These are phyloP conservation scores for Vachellia pachyceras DNA, from an alignment of 306 rosid genomes.

Conservation along the genomic window DNA sequence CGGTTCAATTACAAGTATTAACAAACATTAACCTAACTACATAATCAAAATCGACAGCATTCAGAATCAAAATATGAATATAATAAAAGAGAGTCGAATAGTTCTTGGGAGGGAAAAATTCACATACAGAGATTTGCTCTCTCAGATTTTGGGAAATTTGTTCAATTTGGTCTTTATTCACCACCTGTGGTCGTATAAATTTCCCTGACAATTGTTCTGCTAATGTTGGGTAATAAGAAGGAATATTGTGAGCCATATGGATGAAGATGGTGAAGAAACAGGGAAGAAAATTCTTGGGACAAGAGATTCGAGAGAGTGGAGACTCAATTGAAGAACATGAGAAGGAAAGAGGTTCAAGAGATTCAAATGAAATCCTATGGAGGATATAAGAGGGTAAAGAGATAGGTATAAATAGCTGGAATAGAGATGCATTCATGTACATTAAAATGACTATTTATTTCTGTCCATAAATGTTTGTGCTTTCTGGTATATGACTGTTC, in stretches of 20 bases:
- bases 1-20: neutral
- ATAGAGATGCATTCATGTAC: neutral
- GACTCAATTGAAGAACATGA: neutral
- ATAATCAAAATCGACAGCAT: neutral
- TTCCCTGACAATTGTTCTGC: neutral
- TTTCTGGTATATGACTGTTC: neutral
- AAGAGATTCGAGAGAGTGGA: neutral
- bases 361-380: too few species aligned
- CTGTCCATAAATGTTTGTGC: neutral
- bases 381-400: neutral
- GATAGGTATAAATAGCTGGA: neutral
- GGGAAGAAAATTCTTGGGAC: neutral
- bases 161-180: neutral
- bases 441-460: neutral
- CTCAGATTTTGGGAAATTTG: neutral
- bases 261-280: neutral
- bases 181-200: neutral
- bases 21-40: neutral
- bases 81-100: neutral
- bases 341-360: neutral
- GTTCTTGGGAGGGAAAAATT: neutral
- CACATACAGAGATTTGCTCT: constrained; percentile 2
- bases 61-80: neutral
- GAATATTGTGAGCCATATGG: neutral
- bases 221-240: neutral